Evolutionary conservation across 2,329 filamentous ascomycete genomes (phyloP), one percentile per base, ranked within the genome.

Genomic region (Cytospora chrysosperma): DNA sequence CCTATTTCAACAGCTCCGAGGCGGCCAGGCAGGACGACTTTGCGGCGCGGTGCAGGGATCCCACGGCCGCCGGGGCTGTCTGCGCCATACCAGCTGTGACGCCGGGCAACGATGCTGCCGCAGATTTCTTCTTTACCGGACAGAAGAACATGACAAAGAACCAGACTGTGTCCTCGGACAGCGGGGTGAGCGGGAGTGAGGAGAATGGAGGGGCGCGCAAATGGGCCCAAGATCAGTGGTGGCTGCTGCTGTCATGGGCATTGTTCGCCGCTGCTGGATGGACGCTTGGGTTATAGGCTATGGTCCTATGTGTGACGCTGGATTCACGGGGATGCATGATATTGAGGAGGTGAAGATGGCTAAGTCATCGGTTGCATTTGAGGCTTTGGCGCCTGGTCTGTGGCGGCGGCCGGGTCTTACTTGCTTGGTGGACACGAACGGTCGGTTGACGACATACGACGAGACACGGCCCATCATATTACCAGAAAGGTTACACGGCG

Each of bases 1-100:
- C 87, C 0, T 94, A 93, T 74, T 94, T 93, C 78, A 93, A 93
- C 78, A 88, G 88, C 19, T 87, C 88, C 3, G 69, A 78, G 24
- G 67, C 69, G 2, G 67, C 71, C 61, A 72, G 81, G 19, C 72
- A 77, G 55, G 68, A 67, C 17, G 79, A 81, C 64, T 79, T 76
- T 69, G 63, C 59, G 4, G 63, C 57, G 10, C 75, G 82, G 54
- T 86, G 83, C 68, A 69, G 54, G 15, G 75, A 81, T 59, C 70
- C 75, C 1, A 57, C 60, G 3, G 77, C 72, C 1, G 61, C 70
- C 5, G 73, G 72, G 4, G 76, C 80, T 0, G 73, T 84, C 2
- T 87, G 85, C 67, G 63, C 71, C 13, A 82, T 87, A 21, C 84
- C 84, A 0, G 79, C 82, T 21, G 71, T 77, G 40, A 75, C 72